Base-by-base conservation (phyloP, 2,329 filamentous ascomycete genomes). In the Zarea fungicola region DNA sequence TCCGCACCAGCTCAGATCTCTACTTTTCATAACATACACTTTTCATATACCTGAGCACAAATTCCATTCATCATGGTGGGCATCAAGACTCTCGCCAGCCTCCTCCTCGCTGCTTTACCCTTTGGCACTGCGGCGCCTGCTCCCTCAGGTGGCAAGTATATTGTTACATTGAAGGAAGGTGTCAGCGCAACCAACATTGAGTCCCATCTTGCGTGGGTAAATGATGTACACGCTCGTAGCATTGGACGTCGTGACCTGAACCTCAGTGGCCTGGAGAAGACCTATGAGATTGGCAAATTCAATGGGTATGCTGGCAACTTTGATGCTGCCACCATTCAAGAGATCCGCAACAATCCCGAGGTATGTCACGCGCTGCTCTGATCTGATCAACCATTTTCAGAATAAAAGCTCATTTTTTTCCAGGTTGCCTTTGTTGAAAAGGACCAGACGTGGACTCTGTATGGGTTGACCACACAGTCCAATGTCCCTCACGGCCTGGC, bases 241-340 rank as follows among this genome's bases (percentile, higher is more conserved):
- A 54, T 68, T 11, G 49, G 61, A 28, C 54, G 65, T 57, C 60
- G 69, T 58, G 49, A 64, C 42, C 56, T 62, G 32, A 58, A 57
- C 21, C 62, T 63, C 31, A 65, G 47, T 18, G 64, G 64, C 25
- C 54, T 66, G 6, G 56, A 62, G 10, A 60, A 61, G 53, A 59
- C 54, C 42, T 65, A 58, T 55, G 57, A 49, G 52, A 69, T 62
- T 59, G 56, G 57, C 18, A 58, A 42, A 41, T 66, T 65, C 36
- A 61, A 68, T 52, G 73, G 65, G 13, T 76, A 75, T 54, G 65
- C 70, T 32, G 70, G 69, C 29, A 56, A 67, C 42, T 71, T 76
- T 49, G 70, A 71, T 32, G 57, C 59, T 0, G 63, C 62, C n/a
- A 71, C 70, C 21, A 55, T 76, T 40, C 62, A 67, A 52, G 54